These are phyloP conservation scores for Haplographium delicatum DNA, from an alignment of 495 filamentous ascomycete genomes.

Conservation along the genomic window DNA sequence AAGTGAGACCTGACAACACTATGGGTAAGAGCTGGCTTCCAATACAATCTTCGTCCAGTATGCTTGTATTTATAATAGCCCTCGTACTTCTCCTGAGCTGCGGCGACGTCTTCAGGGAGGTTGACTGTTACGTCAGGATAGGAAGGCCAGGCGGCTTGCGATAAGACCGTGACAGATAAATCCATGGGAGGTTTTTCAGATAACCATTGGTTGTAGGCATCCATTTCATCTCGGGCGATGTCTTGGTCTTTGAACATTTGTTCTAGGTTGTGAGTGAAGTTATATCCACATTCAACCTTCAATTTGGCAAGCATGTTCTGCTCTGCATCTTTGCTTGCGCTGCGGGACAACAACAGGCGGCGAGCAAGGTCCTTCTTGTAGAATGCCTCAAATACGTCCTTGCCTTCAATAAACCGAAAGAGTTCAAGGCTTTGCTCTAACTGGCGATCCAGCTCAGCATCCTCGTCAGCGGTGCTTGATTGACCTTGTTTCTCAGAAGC, in stretches of 20 bases:
- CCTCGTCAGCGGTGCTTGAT: conserved; percentile 67
- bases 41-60: conserved; percentile 74
- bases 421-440: conserved; percentile 87
- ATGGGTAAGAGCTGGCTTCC: conserved; percentile 89
- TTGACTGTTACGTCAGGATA: conserved; percentile 74
- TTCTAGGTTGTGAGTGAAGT: conserved; percentile 94
- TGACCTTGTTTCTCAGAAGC: conserved; percentile 49
- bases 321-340: conserved; percentile 91
- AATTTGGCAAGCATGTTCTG: conserved; percentile 88
- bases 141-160: conserved; percentile 82
- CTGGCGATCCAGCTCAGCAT: conserved; percentile 82
- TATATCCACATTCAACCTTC: conserved; percentile 87
- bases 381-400: conserved; percentile 96
- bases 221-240: conserved; percentile 45
- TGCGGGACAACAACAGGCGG: conserved; percentile 81
- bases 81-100: conserved; percentile 68
- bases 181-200: conserved; percentile 42
- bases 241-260: conserved; percentile 99
- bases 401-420: conserved; percentile 95
- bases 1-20: conserved; percentile 78
- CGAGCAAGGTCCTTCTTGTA: conserved; percentile 96
- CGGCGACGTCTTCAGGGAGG: conserved; percentile 66
- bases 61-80: conserved; percentile 81
- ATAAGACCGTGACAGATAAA: conserved; percentile 82
- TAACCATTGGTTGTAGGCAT: conserved; percentile 21